Base-by-base conservation (phyloP, 2,329 filamentous ascomycete genomes). In the Colletotrichum chrysophilum region DNA sequence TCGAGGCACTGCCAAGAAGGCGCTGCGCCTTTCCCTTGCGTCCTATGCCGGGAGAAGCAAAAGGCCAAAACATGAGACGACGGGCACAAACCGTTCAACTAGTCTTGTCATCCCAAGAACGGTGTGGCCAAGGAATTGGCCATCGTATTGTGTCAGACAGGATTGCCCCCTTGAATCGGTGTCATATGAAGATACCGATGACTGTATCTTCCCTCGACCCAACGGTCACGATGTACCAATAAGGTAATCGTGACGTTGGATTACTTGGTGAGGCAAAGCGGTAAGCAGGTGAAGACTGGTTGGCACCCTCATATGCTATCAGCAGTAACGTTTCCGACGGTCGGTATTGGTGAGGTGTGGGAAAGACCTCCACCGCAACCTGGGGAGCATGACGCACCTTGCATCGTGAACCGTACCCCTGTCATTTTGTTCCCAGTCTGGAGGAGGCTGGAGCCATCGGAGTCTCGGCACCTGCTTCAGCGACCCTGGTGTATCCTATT, bases 351-450 rank as follows among this genome's bases (percentile, higher is more conserved):
- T 55, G 64, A 72, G 7, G 32, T 67, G 32, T 24, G 66, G 38
- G 48, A 58, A 73, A 65, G 48, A 38, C 48, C 34, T 32, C 73
- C 70, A 69, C 64, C 28, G 26, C 43, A 34, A 36, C 68, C 74
- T 74, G 70, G 70, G 74, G 70, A 73, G 73, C 62, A 75, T 72
- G 69, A 72, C 73, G 69, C 62, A 67, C 67, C 68, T 75, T 60
- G 55, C 36, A 62, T 66, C 38, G 56, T 71, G 69, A 67, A 55
- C 56, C n/a, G 21, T 18, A 58, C 26, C 74, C 74, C 43, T 75
- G 70, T 30, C 74, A 12, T 36, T 65, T 48, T 21, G 2, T 48
- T 24, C 67, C 70, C 58, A 36, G 64, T 26, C 52, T 48, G 55
- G 52, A 64, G 30, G 73, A 65, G 43, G 69, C 73, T 73, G 69